Conservation (phyloP, 2,329 filamentous ascomycete genomes). For the Fusarium kyushuense region DNA sequence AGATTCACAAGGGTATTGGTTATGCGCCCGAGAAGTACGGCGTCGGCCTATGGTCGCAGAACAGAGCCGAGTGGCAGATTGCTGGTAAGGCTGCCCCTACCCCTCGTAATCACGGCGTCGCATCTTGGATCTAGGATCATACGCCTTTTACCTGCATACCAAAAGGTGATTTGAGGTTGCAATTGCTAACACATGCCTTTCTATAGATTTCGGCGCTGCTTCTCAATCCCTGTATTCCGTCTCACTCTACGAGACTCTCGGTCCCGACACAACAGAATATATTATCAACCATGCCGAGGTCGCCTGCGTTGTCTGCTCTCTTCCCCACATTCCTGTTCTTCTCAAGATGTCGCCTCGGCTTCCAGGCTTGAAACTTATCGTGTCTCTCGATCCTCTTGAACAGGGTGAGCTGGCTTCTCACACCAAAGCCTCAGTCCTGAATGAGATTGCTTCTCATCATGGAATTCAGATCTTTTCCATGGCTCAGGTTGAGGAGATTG, state of each 20-base stretch:
- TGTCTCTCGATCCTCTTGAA: constrained; percentile 86
- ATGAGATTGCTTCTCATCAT: constrained; percentile 76
- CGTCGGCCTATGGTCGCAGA: constrained; percentile 87
- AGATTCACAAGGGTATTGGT: constrained; percentile 80
- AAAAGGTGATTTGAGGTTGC: not conserved
- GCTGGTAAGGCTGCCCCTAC: constrained; percentile 63
- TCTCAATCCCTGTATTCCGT: constrained; percentile 91
- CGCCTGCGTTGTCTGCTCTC: constrained; percentile 78
- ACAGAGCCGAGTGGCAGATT: constrained; percentile 89
- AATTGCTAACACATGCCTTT: constrained; percentile 27
- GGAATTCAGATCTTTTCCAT: constrained; percentile 86
- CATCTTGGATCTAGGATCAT: constrained; percentile 11
- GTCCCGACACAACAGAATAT: constrained; percentile 90
- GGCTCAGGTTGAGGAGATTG: constrained; percentile 83
- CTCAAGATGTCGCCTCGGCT: constrained; percentile 82
- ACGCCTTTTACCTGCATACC: constrained; percentile 13
- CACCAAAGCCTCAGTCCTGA: constrained; percentile 84
- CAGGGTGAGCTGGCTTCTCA: constrained; percentile 80
- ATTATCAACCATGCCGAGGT: constrained; percentile 93
- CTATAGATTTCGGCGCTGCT: constrained; percentile 81
- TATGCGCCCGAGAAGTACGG: constrained; percentile 73
- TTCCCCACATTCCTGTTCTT: constrained; percentile 84
- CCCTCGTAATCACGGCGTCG: constrained; percentile 8
- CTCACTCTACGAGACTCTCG: constrained; percentile 95
- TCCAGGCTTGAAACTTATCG: constrained; percentile 85